These are phyloP conservation scores for Areca catechu DNA, from an alignment of 176 grass and related monocot genomes.

Conservation along the genomic window DNA sequence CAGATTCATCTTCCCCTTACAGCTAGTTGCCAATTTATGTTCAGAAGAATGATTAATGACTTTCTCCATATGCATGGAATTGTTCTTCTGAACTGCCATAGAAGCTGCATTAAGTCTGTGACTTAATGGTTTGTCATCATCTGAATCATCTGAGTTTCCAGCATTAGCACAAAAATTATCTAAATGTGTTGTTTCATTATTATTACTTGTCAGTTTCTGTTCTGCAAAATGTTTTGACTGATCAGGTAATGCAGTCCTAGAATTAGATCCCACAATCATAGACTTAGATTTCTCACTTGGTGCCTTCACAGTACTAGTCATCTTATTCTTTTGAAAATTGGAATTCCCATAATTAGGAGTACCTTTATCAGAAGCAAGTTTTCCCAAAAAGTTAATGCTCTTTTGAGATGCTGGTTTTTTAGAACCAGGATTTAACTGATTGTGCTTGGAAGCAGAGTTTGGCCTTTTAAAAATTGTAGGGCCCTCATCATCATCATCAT, in stretches of 20 bases:
- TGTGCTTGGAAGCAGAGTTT: constrained; percentile 12
- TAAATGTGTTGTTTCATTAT: constrained; percentile 24
- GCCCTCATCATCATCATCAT: constrained; percentile 12
- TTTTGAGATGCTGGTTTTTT: constrained; percentile 30
- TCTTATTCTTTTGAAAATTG: constrained; percentile 23
- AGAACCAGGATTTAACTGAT: not conserved
- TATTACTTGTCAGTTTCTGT: constrained; percentile 16
- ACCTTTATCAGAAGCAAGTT: constrained; percentile 14
- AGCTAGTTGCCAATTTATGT: too few species aligned
- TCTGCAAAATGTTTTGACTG: constrained; percentile 22
- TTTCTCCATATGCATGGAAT: constrained; percentile 7
- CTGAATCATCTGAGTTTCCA: constrained; percentile 40
- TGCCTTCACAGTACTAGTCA: constrained; percentile 16
- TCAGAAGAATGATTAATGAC: too few species aligned
- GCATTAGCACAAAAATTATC: constrained; percentile 24
- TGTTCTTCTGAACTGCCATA: constrained; percentile 10
- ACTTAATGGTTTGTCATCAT: constrained; percentile 59
- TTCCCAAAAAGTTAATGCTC: constrained; percentile 14
- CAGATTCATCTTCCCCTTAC: not conserved
- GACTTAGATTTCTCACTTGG: constrained; percentile 17
- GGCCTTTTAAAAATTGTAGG: constrained; percentile 50
- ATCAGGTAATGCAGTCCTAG: constrained; percentile 21
- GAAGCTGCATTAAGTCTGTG: constrained; percentile 34
- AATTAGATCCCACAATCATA: constrained; percentile 3
- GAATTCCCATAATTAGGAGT: constrained; percentile 11